Conservation (phyloP, 116 monocot genomes). For the Dioscorea cayenensis region DNA sequence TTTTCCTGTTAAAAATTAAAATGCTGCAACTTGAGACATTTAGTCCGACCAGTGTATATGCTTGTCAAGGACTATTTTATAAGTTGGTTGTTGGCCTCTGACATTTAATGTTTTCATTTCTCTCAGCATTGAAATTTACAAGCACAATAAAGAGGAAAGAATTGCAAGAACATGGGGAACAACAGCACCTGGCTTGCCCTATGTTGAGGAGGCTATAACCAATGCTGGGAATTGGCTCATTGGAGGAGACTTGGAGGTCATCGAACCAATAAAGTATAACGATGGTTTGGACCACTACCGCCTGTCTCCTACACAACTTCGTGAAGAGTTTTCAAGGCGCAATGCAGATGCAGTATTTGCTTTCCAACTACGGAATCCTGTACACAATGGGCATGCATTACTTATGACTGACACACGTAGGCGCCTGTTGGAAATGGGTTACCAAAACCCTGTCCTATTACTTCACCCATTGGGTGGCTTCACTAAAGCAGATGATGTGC, state of each 20-base stretch:
- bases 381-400: conserved; percentile 90
- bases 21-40: too few relatives aligned
- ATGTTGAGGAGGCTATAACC: conserved; percentile 67
- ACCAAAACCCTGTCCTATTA: conserved; percentile 71
- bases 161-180: conserved; percentile 97
- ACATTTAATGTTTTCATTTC: background rate
- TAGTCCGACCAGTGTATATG: too few relatives aligned
- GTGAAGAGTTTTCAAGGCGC: conserved; percentile 69
- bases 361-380: conserved; percentile 92
- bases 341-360: conserved; percentile 94
- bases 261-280: conserved; percentile 86
- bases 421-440: conserved; percentile 80
- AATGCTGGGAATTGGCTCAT: conserved; percentile 84
- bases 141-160: conserved; percentile 87
- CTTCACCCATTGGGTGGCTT: conserved; percentile 85
- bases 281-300: conserved; percentile 83
- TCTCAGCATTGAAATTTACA: conserved; percentile 82
- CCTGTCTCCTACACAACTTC: conserved; percentile 71
- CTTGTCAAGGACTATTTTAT: too few relatives aligned
- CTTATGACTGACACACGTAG: conserved; percentile 86
- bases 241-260: conserved; percentile 82
- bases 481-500: conserved; percentile 95
- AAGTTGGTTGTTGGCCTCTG: background rate
- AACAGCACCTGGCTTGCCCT: conserved; percentile 71
- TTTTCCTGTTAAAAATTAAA: too few relatives aligned